These are phyloP conservation scores for Xylaria telfairii DNA, from an alignment of 495 filamentous ascomycete genomes.

Conservation along the genomic window DNA sequence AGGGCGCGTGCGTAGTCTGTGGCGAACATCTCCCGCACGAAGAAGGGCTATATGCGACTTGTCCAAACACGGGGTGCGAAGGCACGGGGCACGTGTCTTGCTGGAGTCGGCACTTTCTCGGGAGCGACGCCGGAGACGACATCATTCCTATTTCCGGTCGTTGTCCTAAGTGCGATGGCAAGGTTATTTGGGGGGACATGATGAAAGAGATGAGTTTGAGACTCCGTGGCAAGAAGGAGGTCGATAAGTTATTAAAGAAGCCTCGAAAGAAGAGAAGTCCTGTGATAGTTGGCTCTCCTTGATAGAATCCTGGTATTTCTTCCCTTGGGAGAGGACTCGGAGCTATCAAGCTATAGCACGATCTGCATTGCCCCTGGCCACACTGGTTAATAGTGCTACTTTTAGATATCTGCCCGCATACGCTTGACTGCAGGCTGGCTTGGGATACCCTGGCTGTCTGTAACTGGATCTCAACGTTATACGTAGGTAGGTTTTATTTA, in stretches of 20 bases:
- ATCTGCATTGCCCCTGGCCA: not conserved
- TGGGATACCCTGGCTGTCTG: not conserved
- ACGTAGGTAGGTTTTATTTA: not conserved
- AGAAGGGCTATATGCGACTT: conserved; percentile 67
- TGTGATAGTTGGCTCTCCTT: not conserved
- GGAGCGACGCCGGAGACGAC: conserved; percentile 45
- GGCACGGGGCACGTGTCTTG: conserved; percentile 77
- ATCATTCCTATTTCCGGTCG: conserved; percentile 72
- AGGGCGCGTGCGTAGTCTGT: conserved; percentile 71
- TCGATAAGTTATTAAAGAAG: conserved; percentile 68
- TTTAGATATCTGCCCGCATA: not conserved
- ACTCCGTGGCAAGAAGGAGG: conserved; percentile 67
- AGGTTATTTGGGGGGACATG: conserved; percentile 74
- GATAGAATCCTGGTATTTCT: not conserved
- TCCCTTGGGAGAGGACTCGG: not conserved
- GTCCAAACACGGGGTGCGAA: conserved; percentile 69
- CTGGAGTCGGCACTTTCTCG: conserved; percentile 70
- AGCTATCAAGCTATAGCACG: not conserved
- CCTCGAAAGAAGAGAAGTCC: conserved; percentile 41
- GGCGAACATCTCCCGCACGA: conserved; percentile 50
- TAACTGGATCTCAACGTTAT: not conserved
- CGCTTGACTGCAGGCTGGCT: not conserved
- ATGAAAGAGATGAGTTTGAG: conserved; percentile 82
- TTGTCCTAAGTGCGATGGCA: conserved; percentile 73
- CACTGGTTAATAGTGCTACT: not conserved